A percentile compares a stretch with the other conserved stretches of the same genome.
These are phyloP conservation scores for Apiotrichum brassicae DNA, from an alignment of 1,284 basidiomycete genomes.

Conservation along the genomic window DNA sequence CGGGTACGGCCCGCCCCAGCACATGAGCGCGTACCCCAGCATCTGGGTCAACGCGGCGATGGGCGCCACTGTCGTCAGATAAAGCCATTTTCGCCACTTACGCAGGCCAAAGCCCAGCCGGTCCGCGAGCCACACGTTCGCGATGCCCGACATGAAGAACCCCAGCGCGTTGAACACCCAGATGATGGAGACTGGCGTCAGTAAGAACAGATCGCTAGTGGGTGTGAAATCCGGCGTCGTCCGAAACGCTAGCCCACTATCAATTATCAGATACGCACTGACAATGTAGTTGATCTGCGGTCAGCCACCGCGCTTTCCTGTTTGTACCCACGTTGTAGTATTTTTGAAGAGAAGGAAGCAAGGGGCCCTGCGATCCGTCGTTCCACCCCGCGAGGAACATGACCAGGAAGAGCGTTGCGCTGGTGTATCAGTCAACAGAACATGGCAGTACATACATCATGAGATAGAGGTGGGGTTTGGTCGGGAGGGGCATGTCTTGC, in stretches of 20 bases:
- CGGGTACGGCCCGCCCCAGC: constrained; percentile 61
- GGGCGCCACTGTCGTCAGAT: constrained; percentile 21
- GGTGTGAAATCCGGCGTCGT: too few species aligned
- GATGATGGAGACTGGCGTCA: constrained; percentile 54
- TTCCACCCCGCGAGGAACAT: constrained; percentile 56
- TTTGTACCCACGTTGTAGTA: constrained; percentile 47
- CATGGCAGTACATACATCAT: constrained; percentile 27
- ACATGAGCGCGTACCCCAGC: constrained; percentile 54
- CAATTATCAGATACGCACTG: constrained; percentile 16
- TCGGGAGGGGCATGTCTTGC: constrained; percentile 23
- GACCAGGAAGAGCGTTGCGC: constrained; percentile 28
- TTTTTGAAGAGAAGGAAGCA: constrained; percentile 55
- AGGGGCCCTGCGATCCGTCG: constrained; percentile 57
- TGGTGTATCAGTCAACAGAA: constrained; percentile 8
- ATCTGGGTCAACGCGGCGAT: constrained; percentile 38
- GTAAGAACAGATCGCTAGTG: too few species aligned
- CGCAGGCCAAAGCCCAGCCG: constrained; percentile 56
- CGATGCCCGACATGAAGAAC: constrained; percentile 50
- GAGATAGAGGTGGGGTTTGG: constrained; percentile 4
- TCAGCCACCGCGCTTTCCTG: background rate
- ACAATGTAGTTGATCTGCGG: constrained; percentile 34
- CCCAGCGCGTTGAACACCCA: constrained; percentile 57
- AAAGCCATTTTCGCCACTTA: constrained; percentile 24
- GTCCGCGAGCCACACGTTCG: constrained; percentile 54
- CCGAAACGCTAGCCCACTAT: too few species aligned